Conservation (phyloP, 768 basidiomycete genomes). For the Coprinopsis sp. region DNA sequence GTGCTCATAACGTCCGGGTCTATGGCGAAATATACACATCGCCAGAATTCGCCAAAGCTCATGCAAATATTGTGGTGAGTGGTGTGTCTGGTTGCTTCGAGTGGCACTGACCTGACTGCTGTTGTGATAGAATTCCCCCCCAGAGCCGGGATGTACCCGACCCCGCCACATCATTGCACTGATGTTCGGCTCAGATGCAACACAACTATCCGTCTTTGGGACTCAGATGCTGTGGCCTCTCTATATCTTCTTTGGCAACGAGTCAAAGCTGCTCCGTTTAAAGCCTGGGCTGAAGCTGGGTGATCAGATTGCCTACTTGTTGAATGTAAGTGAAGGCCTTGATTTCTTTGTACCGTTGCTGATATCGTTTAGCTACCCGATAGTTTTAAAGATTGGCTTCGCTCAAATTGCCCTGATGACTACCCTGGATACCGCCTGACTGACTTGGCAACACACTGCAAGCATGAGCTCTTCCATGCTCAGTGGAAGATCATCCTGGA, state of each 20-base stretch:
- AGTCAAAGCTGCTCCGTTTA: background rate
- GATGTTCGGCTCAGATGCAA: slow-evolving; percentile 1
- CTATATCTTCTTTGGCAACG: slow-evolving; percentile 4
- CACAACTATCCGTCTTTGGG: background rate
- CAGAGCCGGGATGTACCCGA: slow-evolving; percentile 7
- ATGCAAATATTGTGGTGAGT: slow-evolving; percentile 3
- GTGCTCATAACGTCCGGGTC: slow-evolving; percentile 11
- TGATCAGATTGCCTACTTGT: slow-evolving; percentile 1
- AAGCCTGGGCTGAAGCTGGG: background rate
- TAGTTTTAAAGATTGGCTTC: slow-evolving; percentile 4
- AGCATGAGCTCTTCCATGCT: slow-evolving; percentile 5
- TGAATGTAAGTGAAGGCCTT: background rate
- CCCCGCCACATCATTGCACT: slow-evolving; percentile 15
- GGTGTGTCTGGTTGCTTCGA: background rate
- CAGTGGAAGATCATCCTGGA: slow-evolving; percentile 6
- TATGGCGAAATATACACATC: slow-evolving; percentile 17
- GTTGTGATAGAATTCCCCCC: background rate
- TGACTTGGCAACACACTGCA: slow-evolving; percentile 2
- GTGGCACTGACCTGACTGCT: background rate
- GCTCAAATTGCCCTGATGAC: background rate
- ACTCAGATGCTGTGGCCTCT: background rate
- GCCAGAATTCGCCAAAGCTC: slow-evolving; percentile 16
- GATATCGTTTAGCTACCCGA: slow-evolving; percentile 3
- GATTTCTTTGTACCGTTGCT: background rate
- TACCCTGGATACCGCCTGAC: background rate